These are phyloP conservation scores for Rhodotorula graminis DNA, from an alignment of 768 basidiomycete genomes.

Conservation along the genomic window DNA sequence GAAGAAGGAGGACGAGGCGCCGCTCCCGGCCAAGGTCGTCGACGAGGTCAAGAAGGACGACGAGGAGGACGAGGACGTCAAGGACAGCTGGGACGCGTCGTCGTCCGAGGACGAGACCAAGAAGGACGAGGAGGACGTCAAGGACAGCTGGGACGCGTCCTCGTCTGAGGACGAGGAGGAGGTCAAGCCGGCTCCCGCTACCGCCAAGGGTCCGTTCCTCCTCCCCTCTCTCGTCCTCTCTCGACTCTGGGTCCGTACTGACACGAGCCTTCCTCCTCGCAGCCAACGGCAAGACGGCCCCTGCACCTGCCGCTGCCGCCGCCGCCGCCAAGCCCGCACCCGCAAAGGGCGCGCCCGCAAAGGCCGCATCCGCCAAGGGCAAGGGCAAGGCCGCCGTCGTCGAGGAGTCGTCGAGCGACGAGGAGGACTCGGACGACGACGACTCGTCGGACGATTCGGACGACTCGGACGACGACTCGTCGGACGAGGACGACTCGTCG, in stretches of 20 bases:
- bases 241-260: neutral
- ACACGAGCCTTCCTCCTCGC: neutral
- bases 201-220: constrained; percentile 13
- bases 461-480: constrained; percentile 40
- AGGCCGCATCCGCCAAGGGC: constrained; percentile 39
- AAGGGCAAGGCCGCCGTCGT: constrained; percentile 34
- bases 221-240: constrained; percentile 37
- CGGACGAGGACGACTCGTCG: constrained; percentile 48
- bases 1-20: constrained; percentile 44
- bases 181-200: neutral
- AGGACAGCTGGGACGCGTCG: constrained; percentile 64
- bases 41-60: constrained; percentile 45
- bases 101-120: constrained; percentile 44
- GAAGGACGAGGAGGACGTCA: constrained; percentile 55
- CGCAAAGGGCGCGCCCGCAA: constrained; percentile 27
- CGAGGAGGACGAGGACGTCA: constrained; percentile 43
- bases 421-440: constrained; percentile 45
- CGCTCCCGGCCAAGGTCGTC: constrained; percentile 39
- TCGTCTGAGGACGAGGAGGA: constrained; percentile 24
- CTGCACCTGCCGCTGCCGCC: constrained; percentile 36
- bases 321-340: constrained; percentile 14
- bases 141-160: constrained; percentile 36
- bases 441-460: constrained; percentile 45
- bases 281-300: constrained; percentile 39
- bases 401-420: constrained; percentile 48